Evolutionary conservation across 1,139 yeast genomes (phyloP), one percentile per base, ranked within the genome.

Genomic region (Debaryomyces singareniensis): DNA sequence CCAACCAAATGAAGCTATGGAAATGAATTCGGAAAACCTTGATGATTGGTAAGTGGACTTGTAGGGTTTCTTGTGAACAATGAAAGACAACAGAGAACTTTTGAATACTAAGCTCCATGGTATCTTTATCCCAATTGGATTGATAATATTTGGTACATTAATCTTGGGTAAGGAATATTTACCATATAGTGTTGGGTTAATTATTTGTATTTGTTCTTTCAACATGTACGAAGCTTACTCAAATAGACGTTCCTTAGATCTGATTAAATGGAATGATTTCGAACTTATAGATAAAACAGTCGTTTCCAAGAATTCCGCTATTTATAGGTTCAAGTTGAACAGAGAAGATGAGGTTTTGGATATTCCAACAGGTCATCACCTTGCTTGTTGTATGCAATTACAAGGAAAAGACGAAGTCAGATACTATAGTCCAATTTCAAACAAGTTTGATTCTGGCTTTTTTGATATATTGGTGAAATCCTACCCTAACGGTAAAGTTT

Each of bases 381-480:
- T 82, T 30, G 83, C 82, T n/a, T 71, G 78, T 47, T 68, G 68
- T 36, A 65, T 75, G 33, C 52, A 53, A 15, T 53, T 77, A 27
- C 74, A 75, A 36, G 85, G 76, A 25, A 68, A 68, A 39, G 82
- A 77, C 35, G 75, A 71, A 42, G 59, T 79, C 27, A 70, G 89
- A 46, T 78, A 76, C 53, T 82, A 82, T 47, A 75, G 85, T 4
- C 93, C 93, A 22, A 80, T 82, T 34, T 75, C 83, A 18, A 76
- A 81, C 39, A 75, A 73, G 43, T 71, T 68, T 41, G 89, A 81
- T 43, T 55, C 70, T 27, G 93, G 93, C 1, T 77, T 78, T 45
- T 78, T 82, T 42, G 93, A 82, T 49, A 68, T 82, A 29, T 58
- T 82, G 49, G 83, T 82, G 18, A 82, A 82, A 53, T 79, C 86